Evolutionary conservation across 192 early-diverging fungal genomes (phyloP), one percentile per base, ranked within the genome.

Genomic region (Haplosporangium gracile): DNA sequence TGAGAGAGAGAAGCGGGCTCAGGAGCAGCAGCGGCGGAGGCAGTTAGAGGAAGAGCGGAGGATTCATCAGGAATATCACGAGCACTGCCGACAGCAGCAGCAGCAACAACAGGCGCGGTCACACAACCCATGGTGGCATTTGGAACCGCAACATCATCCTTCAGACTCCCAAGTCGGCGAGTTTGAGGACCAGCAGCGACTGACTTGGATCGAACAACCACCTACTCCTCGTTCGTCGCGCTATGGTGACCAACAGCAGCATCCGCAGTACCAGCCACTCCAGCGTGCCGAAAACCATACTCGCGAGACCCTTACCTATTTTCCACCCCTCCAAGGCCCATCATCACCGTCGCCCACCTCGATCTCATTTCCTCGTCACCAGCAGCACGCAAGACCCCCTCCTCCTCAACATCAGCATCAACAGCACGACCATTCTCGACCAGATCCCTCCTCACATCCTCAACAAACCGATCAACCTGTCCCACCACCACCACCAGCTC

Each of bases 1-100:
- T 15, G 39, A 80, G 8, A 60, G 70, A 65, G 83, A 85, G 39
- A 51, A 70, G 24, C 39, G 68, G 13, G 40, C 1, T 4, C 74
- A 76, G 18, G 70, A 72, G 13, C 45, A 80, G 22, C 40, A 49
- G 5, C 73, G 70, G 18, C 65, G 69, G 22, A 10, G n/a, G 26
- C 72, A 80, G 55, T 16, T 76, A 6, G 55, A 73, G 13, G 60
- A 72, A 2, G 74, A 85, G 60, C 22, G 74, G 69, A 76, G 69
- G 26, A 49, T 80, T 34, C 74, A 72, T 42, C 24, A 49, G 13
- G 40, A 77, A 32, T 43, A 77, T 32, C n/a, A 65, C 13, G 13
- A 42, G 38, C 40, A 22, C 69, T 5, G 6, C 6, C 36, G 18
- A 43, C 70, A 72, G 22, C 42, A 43, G 16, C 39, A 43, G n/a